A percentile compares a stretch with the other conserved stretches of the same genome.
phyloP scores from a whole-genome alignment of 2,329 filamentous ascomycete species.

The Botrytis elliptica region DNA sequence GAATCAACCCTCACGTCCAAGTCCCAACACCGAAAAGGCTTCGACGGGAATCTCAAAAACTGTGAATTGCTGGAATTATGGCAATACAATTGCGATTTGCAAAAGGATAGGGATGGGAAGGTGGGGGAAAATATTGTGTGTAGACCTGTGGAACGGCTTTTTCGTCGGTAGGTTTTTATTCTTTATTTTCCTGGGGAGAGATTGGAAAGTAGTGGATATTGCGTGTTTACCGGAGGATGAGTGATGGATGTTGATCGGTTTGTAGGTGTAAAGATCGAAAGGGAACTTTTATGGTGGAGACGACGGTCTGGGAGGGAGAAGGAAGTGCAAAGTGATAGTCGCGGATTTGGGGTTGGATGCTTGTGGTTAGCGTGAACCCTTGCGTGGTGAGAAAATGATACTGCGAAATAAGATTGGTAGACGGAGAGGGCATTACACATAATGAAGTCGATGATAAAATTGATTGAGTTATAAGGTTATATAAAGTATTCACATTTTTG shows the following conservation, averaged over 20 bases:
- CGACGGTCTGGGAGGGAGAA: conserved; percentile 57
- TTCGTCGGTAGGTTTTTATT: conserved; percentile 52
- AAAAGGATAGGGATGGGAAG: conserved; percentile 47
- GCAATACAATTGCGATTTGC: conserved; percentile 48
- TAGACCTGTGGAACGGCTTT: conserved; percentile 58
- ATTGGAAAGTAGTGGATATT: conserved; percentile 1
- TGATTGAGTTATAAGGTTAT: background rate
- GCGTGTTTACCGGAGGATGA: conserved; percentile 6
- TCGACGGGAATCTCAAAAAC: conserved; percentile 53
- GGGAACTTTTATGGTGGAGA: conserved; percentile 60
- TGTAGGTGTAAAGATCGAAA: conserved; percentile 58
- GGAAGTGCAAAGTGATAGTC: conserved; percentile 6
- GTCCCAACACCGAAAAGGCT: conserved; percentile 47
- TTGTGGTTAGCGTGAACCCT: conserved; percentile 9
- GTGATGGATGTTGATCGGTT: conserved; percentile 4
- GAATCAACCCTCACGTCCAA: conserved; percentile 37
- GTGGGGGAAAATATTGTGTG: conserved; percentile 47
- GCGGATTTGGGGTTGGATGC: background rate
- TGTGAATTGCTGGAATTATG: conserved; percentile 42
- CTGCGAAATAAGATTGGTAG: too few relatives aligned
- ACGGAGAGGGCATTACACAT: background rate
- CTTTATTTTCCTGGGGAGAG: background rate
- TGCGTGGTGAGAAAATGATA: background rate
- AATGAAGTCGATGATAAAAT: background rate
- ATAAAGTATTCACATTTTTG: background rate